phyloP scores from a whole-genome alignment of 2,329 filamentous ascomycete species.

The Herpomyces periplanetae region DNA sequence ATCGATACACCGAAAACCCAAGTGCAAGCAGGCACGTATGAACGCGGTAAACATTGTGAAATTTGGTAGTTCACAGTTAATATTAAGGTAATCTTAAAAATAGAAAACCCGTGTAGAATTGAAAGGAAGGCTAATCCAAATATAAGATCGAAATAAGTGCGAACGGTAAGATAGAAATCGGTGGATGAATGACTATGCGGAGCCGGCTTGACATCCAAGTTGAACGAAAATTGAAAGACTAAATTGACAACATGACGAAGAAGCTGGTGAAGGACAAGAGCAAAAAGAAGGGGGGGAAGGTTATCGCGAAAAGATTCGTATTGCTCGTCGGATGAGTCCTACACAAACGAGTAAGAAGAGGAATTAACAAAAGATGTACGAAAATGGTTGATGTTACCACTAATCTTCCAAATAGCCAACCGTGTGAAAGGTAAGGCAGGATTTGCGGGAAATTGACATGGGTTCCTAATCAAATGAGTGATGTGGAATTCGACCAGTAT shows the following conservation, averaged over 20 bases:
- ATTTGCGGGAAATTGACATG: neutral
- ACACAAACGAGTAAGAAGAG: slow-evolving; percentile 1
- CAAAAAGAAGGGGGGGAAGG: slow-evolving; percentile 31
- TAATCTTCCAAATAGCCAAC: slow-evolving; percentile 72
- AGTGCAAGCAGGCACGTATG: slow-evolving; percentile 29
- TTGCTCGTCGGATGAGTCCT: slow-evolving; percentile 67
- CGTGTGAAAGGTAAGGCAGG: slow-evolving; percentile 16
- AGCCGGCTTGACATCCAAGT: no score
- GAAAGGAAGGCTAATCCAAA: slow-evolving; percentile 46
- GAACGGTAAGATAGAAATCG: no score
- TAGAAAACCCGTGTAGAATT: slow-evolving; percentile 47
- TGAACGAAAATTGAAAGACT: slow-evolving; percentile 5
- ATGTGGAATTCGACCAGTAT: no score
- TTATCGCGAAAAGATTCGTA: slow-evolving; percentile 56
- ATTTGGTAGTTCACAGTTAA: slow-evolving; percentile 45
- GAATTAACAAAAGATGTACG: neutral
- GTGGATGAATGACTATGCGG: no score
- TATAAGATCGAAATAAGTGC: slow-evolving; percentile 37
- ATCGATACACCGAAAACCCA: slow-evolving; percentile 65
- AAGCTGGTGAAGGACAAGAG: slow-evolving; percentile 40
- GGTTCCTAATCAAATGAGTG: slow-evolving; percentile 5
- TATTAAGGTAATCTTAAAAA: slow-evolving; percentile 40
- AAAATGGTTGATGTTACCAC: slow-evolving; percentile 15
- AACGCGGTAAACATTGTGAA: slow-evolving; percentile 25
- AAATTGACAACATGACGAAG: slow-evolving; percentile 29